Evolutionary conservation across 2,329 filamentous ascomycete genomes (phyloP).

Genomic region (Acrodontium crateriforme): DNA sequence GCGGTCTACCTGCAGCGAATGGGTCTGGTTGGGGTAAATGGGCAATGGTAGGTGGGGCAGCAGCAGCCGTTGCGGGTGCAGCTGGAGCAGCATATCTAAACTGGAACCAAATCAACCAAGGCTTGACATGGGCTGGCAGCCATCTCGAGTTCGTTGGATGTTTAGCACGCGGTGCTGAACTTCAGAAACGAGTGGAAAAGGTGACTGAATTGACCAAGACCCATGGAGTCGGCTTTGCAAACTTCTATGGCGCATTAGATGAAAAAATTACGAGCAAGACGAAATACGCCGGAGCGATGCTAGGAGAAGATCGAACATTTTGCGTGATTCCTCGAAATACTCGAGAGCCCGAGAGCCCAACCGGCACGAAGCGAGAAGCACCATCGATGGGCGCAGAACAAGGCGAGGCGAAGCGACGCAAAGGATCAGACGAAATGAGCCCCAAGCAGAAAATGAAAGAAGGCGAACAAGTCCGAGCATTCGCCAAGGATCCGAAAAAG

Average conservation of each 20-base stretch:
- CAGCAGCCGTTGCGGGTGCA: slow-evolving; percentile 65
- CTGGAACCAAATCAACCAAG: slow-evolving; percentile 61
- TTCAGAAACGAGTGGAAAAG: slow-evolving; percentile 57
- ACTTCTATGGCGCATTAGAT: slow-evolving; percentile 77
- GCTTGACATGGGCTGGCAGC: slow-evolving; percentile 70
- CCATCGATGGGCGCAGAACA: slow-evolving; percentile 4
- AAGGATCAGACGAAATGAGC: slow-evolving; percentile 7
- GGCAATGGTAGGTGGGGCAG: slow-evolving; percentile 72
- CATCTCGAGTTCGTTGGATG: slow-evolving; percentile 92
- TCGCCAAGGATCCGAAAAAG: slow-evolving; percentile 17
- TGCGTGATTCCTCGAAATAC: slow-evolving; percentile 59
- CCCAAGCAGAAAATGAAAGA: slow-evolving; percentile 20
- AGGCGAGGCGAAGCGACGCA: slow-evolving; percentile 10
- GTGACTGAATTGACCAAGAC: slow-evolving; percentile 52
- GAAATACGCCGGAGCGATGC: slow-evolving; percentile 40
- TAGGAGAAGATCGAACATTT: slow-evolving; percentile 68
- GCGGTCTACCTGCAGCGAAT: slow-evolving; percentile 17
- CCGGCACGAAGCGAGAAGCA: slow-evolving; percentile 12
- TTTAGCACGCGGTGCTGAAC: slow-evolving; percentile 67
- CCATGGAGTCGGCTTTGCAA: slow-evolving; percentile 62
- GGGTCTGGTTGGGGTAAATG: slow-evolving; percentile 56
- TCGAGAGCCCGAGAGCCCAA: slow-evolving; percentile 7
- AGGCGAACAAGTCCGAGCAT: slow-evolving; percentile 21
- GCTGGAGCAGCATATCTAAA: slow-evolving; percentile 79
- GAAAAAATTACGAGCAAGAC: slow-evolving; percentile 39